phyloP scores from a whole-genome alignment of 2,329 filamentous ascomycete genomes.

The Penicillium sp. region DNA sequence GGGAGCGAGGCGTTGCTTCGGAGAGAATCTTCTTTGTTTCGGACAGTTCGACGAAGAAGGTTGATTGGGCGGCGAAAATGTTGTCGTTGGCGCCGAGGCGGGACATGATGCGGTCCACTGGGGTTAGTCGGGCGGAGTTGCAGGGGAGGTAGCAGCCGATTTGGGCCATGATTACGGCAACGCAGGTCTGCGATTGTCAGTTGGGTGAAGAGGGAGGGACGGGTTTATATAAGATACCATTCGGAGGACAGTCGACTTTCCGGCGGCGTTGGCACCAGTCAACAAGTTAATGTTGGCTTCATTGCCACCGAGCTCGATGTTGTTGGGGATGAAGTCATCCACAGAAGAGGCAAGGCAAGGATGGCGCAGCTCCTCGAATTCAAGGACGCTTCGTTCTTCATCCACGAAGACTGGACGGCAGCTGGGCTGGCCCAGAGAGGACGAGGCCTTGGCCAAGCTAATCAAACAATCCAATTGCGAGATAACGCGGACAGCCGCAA shows the following conservation, averaged over 20 bases:
- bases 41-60: slow-evolving; percentile 94
- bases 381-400: slow-evolving; percentile 76
- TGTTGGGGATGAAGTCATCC: slow-evolving; percentile 93
- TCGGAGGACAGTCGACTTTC: slow-evolving; percentile 91
- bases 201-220: neutral
- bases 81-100: slow-evolving; percentile 96
- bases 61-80: slow-evolving; percentile 95
- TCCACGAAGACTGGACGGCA: slow-evolving; percentile 88
- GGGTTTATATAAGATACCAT: slow-evolving; percentile 60
- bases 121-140: slow-evolving; percentile 74
- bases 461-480: slow-evolving; percentile 93
- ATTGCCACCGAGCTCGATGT: slow-evolving; percentile 78
- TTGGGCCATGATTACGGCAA: slow-evolving; percentile 95
- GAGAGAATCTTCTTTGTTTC: slow-evolving; percentile 97
- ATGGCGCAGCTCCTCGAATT: slow-evolving; percentile 88
- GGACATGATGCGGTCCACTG: slow-evolving; percentile 97
- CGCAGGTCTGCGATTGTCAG: slow-evolving; percentile 64
- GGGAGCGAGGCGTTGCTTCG: slow-evolving; percentile 85
- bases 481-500: slow-evolving; percentile 82
- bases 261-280: slow-evolving; percentile 93
- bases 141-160: slow-evolving; percentile 91
- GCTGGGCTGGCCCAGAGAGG: slow-evolving; percentile 75
- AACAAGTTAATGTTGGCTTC: slow-evolving; percentile 80
- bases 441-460: slow-evolving; percentile 83
- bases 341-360: slow-evolving; percentile 89